A percentile compares a stretch with the other conserved stretches of the same genome.
Conservation (phyloP, 1,284 basidiomycete species). For the Amylostereum areolatum region DNA sequence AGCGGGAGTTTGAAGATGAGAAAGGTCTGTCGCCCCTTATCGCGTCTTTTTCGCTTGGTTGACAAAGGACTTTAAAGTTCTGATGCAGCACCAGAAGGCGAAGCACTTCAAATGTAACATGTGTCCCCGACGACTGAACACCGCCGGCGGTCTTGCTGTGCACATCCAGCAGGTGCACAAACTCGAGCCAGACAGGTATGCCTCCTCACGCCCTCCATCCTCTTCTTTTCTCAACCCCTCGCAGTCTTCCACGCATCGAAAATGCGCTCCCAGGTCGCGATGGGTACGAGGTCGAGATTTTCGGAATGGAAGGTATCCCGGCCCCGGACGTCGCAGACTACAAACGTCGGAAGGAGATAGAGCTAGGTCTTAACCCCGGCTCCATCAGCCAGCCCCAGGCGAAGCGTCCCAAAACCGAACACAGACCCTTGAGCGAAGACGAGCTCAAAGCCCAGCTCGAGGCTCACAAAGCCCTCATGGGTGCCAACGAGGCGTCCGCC, state of each 20-base stretch:
- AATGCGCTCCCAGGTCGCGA: constrained; percentile 95
- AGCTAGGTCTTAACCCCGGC: constrained; percentile 79
- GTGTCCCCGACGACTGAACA: constrained; percentile 93
- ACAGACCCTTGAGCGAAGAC: constrained; percentile 74
- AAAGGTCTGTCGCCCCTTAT: constrained; percentile 56
- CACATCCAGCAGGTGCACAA: constrained; percentile 99
- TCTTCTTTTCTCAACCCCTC: constrained; percentile 9
- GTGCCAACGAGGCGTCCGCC: constrained; percentile 42
- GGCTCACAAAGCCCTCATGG: constrained; percentile 92
- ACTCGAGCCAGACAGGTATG: constrained; percentile 91
- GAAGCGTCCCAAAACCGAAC: constrained; percentile 83
- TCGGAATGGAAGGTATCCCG: constrained; percentile 98
- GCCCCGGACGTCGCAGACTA: constrained; percentile 92
- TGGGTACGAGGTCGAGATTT: constrained; percentile 98
- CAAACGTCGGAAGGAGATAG: constrained; percentile 89
- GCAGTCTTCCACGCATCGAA: constrained; percentile 77
- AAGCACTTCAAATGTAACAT: constrained; percentile 98
- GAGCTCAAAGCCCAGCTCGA: constrained; percentile 82
- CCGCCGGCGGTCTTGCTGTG: constrained; percentile 96
- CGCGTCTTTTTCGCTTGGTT: not conserved
- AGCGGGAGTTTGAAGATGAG: constrained; percentile 97
- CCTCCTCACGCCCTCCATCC: constrained; percentile 7
- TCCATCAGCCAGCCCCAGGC: constrained; percentile 72
- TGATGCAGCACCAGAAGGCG: constrained; percentile 98
- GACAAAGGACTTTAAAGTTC: constrained; percentile 48